These are phyloP conservation scores for Azolla pinnata DNA, from an alignment of 75 land plant species.

Conservation along the genomic window DNA sequence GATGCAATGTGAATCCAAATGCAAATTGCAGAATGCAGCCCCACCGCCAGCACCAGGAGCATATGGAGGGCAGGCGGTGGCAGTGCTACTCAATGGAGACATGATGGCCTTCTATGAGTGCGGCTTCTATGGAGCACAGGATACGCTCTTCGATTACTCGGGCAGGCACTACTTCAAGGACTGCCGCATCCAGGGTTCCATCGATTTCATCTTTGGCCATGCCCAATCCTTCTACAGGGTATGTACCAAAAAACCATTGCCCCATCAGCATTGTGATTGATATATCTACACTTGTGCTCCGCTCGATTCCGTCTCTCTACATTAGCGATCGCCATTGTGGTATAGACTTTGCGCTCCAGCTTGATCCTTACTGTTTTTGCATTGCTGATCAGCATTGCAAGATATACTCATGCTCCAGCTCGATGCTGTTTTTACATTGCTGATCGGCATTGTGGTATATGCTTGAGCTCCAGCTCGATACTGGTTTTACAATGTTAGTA, in stretches of 20 bases:
- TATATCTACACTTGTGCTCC: no score
- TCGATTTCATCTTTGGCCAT: constrained; percentile 82
- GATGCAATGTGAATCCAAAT: no score
- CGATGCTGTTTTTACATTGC: no score
- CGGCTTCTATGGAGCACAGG: constrained; percentile 66
- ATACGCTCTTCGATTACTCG: constrained; percentile 69
- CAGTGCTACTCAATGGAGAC: constrained; percentile 61
- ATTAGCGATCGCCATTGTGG: no score
- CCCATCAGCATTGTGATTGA: background rate
- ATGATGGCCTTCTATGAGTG: constrained; percentile 80
- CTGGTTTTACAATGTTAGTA: no score
- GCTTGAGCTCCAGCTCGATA: no score
- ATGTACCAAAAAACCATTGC: background rate
- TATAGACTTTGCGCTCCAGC: no score
- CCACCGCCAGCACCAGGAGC: constrained; percentile 37
- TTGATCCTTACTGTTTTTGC: no score
- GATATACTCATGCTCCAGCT: no score
- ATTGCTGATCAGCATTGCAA: no score
- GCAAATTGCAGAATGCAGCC: constrained; percentile 83
- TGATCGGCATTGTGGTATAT: no score
- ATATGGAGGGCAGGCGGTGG: constrained; percentile 56
- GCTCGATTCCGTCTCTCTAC: no score
- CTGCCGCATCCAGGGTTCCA: constrained; percentile 77
- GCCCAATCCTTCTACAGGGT: constrained; percentile 67
- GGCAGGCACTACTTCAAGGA: constrained; percentile 74